Base-by-base conservation (phyloP, 371 early-diverging fungal genomes). In the Apophysomyces ossiformis region DNA sequence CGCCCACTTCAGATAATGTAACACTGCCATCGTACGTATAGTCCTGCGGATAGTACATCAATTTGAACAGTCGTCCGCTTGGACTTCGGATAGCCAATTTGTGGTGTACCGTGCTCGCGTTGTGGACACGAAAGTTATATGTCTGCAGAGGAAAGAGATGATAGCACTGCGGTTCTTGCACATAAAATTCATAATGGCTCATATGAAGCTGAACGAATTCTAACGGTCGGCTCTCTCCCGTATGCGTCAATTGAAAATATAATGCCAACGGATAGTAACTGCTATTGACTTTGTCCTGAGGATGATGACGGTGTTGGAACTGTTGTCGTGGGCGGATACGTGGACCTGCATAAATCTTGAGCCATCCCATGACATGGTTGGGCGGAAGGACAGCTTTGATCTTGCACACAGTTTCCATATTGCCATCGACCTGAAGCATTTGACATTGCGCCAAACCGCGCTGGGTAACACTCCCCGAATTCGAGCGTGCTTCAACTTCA, bases 141-240 rank as follows among this genome's bases (percentile, higher is more conserved):
- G 61, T 69, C 36, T 83, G 83, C 26, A 78, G 56, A 12, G 81
- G 81, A 47, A 74, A 80, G n/a, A 83, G 70, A 13, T 70, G 69
- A 38, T 79, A 71, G 16, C 83, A 83, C 61, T 83, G 83, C 0
- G 83, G 83, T 26, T 80, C 74, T 13, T 80, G 74, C 3, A 83
- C 64, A 54, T 79, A 79, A 46, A 81, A 77, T 43, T 81, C 81
- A 50, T 76, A 66, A 5, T 63, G 74, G 44, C 66, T 66, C 3
- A 57, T 37, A 60, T 78, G 77, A 0, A 78, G n/a, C n/a, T 77
- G 70, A 1, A 83, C 81, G 68, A 83, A 83, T 9, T 77, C 76
- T 57, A 78, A 77, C 0, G 70, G 56, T 16, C 45, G 61, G 8
- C 32, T 15, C 7, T 37, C 4, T 11, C 32, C 62, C n/a, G 66